Evolutionary conservation across 441 rosid genomes (phyloP).

Genomic region (Daphne laureola): DNA sequence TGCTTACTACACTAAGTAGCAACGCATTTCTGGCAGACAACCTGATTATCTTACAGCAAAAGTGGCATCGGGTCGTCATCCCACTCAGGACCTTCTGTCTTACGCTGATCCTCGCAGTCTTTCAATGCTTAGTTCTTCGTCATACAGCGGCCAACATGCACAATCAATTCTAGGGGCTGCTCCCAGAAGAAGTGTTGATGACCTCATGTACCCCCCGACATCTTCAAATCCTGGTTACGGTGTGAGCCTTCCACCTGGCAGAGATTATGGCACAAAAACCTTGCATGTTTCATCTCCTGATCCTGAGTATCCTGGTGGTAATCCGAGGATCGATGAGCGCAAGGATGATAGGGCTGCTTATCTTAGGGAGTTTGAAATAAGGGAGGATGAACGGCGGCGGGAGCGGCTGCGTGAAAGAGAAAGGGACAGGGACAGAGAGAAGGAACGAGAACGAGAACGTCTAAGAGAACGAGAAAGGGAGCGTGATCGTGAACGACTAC

Average conservation of each 20-base stretch:
- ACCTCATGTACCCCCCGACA: constrained; percentile 54
- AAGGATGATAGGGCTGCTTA: constrained; percentile 92
- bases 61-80: constrained; percentile 62
- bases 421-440: constrained; percentile 79
- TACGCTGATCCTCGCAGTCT: constrained; percentile 67
- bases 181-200: constrained; percentile 81
- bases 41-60: constrained; percentile 94
- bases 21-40: constrained; percentile 98
- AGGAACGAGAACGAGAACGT: constrained; percentile 58
- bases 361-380: constrained; percentile 87
- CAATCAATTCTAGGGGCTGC: constrained; percentile 90
- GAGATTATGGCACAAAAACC: constrained; percentile 90
- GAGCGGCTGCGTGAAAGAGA: constrained; percentile 80
- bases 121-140: constrained; percentile 52
- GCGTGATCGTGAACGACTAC: constrained; percentile 44
- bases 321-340: constrained; percentile 58
- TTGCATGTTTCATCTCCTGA: constrained; percentile 65
- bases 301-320: constrained; percentile 56
- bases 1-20: constrained; percentile 72
- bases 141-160: constrained; percentile 65
- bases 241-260: constrained; percentile 97
- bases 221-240: constrained; percentile 96
- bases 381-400: constrained; percentile 89
- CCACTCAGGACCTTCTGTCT: constrained; percentile 65
- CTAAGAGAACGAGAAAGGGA: constrained; percentile 55